Percentiles rank a stretch among this genome's conserved stretches.
Evolutionary conservation across 352 stramenopile genomes (phyloP).

Genomic region (Thalassiosira ordinaria): DNA sequence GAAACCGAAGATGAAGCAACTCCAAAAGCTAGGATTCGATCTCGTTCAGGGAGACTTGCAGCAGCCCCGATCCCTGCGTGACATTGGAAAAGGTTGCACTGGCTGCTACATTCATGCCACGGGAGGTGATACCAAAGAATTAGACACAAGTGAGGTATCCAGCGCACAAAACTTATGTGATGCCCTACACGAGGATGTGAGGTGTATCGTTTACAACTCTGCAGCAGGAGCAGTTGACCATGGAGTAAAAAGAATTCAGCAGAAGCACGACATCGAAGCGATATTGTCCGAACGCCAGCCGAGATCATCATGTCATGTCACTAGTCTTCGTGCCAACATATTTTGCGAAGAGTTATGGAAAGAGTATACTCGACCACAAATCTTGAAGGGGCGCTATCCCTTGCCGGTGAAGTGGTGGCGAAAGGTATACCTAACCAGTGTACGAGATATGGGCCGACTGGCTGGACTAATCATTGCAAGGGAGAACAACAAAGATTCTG

Average conservation of each 20-base stretch:
- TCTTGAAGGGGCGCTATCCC: slow-evolving; percentile 33
- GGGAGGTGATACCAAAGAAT: slow-evolving; percentile 15
- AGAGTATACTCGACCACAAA: slow-evolving; percentile 35
- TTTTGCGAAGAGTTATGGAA: slow-evolving; percentile 58
- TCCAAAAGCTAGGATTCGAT: slow-evolving; percentile 14
- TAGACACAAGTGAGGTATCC: slow-evolving; percentile 22
- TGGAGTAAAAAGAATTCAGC: slow-evolving; percentile 21
- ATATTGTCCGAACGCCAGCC: slow-evolving; percentile 5
- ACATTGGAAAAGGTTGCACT: slow-evolving; percentile 3
- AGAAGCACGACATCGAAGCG: slow-evolving; percentile 28
- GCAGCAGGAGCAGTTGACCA: slow-evolving; percentile 15
- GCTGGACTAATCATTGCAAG: slow-evolving; percentile 28
- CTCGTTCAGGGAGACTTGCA: slow-evolving; percentile 19
- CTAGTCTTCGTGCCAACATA: slow-evolving; percentile 32
- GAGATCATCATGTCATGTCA: not conserved
- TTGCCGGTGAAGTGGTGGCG: slow-evolving; percentile 12
- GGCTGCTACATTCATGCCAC: slow-evolving; percentile 36
- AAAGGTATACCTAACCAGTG: slow-evolving; percentile 38
- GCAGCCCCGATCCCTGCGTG: not conserved
- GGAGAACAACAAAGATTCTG: not conserved
- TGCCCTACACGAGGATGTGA: slow-evolving; percentile 7
- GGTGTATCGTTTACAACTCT: slow-evolving; percentile 30
- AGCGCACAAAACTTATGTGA: slow-evolving; percentile 22
- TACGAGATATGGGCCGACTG: slow-evolving; percentile 47
- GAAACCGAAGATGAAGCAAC: slow-evolving; percentile 1